Evolutionary conservation across 495 filamentous ascomycete genomes (phyloP).

Genomic region (Penicillium simplicissimum): DNA sequence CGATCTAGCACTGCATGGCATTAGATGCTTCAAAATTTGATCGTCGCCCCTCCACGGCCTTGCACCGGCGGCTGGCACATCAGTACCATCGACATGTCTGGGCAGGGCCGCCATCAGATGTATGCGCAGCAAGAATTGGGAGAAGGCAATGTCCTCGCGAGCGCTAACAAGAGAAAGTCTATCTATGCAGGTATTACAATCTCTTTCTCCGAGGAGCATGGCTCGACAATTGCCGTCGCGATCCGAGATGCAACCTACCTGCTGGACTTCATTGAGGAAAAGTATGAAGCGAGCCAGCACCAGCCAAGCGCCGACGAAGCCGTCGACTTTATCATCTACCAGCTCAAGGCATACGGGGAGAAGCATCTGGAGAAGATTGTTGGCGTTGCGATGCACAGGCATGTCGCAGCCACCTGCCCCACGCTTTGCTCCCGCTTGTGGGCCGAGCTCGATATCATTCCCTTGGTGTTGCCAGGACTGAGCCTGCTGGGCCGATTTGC

Average conservation of each 20-base stretch:
- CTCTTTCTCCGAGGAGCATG: constrained; percentile 48
- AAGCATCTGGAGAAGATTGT: constrained; percentile 67
- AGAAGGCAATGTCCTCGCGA: not conserved
- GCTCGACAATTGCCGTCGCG: constrained; percentile 61
- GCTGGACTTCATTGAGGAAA: constrained; percentile 69
- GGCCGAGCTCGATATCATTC: constrained; percentile 76
- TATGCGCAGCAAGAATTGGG: constrained; percentile 10
- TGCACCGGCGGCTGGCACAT: constrained; percentile 33
- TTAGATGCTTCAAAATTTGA: constrained; percentile 17
- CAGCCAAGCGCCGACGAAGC: constrained; percentile 44
- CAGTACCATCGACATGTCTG: constrained; percentile 30
- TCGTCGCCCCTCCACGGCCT: constrained; percentile 36
- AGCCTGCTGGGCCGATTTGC: constrained; percentile 25
- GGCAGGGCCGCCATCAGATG: constrained; percentile 22
- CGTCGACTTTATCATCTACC: constrained; percentile 50
- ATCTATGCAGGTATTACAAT: constrained; percentile 66
- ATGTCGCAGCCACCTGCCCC: constrained; percentile 53
- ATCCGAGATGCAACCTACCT: constrained; percentile 79
- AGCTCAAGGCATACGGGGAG: constrained; percentile 58
- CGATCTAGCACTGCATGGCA: not conserved
- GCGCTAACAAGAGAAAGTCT: constrained; percentile 41
- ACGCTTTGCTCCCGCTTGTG: constrained; percentile 72
- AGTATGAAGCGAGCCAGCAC: constrained; percentile 34
- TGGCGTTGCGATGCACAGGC: constrained; percentile 47
- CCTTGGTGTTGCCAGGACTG: constrained; percentile 53